These are phyloP conservation scores for Globisporangium radiosum DNA, from an alignment of 352 stramenopile genomes.

Conservation along the genomic window DNA sequence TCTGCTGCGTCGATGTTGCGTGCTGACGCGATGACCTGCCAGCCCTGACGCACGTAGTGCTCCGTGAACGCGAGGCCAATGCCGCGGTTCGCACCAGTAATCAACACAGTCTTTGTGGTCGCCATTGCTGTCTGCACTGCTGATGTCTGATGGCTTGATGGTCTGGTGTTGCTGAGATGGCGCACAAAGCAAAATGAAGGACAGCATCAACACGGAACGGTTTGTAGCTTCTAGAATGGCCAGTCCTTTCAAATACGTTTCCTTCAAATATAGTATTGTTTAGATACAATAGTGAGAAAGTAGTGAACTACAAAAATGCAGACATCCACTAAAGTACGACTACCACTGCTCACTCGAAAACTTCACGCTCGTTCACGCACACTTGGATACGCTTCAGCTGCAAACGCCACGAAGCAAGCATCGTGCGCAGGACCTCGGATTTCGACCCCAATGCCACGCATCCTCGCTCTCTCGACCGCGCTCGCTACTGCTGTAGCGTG, in stretches of 20 bases:
- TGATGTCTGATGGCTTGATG: too few relatives aligned
- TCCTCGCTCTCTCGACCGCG: not conserved
- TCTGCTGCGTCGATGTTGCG: conserved; percentile 14
- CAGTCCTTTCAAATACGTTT: too few relatives aligned
- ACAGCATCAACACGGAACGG: too few relatives aligned
- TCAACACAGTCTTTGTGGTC: conserved; percentile 22
- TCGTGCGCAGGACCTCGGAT: not conserved
- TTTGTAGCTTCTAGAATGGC: too few relatives aligned
- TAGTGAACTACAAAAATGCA: too few relatives aligned
- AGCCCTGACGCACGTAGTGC: conserved; percentile 23
- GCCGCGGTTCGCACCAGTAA: conserved; percentile 29
- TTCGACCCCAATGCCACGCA: not conserved
- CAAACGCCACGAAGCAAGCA: not conserved
- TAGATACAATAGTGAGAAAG: too few relatives aligned
- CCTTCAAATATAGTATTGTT: too few relatives aligned
- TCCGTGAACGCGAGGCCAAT: conserved; percentile 27
- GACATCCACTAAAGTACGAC: too few relatives aligned
- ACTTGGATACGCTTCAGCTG: not conserved
- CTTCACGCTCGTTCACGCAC: too few relatives aligned
- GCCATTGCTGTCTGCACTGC: conserved; percentile 2
- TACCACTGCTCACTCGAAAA: too few relatives aligned
- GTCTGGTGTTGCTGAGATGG: too few relatives aligned
- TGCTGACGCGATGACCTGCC: conserved; percentile 24
- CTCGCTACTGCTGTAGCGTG: not conserved
- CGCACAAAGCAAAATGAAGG: too few relatives aligned